These are phyloP conservation scores for Suillus cothurnatus DNA, from an alignment of 768 basidiomycete species.

Conservation along the genomic window DNA sequence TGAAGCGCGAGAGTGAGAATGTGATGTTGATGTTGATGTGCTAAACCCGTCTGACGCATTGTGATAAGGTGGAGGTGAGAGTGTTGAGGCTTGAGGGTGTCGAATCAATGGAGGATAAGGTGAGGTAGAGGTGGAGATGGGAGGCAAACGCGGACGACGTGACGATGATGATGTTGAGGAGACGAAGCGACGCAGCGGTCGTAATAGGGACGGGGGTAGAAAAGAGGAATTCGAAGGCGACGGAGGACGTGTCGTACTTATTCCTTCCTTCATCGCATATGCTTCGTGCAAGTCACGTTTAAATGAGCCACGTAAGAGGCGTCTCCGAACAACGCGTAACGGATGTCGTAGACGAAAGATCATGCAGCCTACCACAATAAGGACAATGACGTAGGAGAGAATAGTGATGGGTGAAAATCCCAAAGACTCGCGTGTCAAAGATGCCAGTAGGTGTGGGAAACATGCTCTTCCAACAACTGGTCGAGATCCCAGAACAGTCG, in stretches of 20 bases:
- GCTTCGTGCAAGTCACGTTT: conserved; percentile 30
- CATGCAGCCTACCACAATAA: conserved; percentile 46
- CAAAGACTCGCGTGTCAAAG: conserved; percentile 61
- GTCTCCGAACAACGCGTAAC: conserved; percentile 45
- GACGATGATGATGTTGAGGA: conserved; percentile 19
- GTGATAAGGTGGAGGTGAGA: conserved; percentile 24
- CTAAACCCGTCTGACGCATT: conserved; percentile 26
- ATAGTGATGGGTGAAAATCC: conserved; percentile 74
- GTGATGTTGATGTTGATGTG: conserved; percentile 33
- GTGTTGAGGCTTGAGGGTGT: conserved; percentile 9
- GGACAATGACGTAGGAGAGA: conserved; percentile 52
- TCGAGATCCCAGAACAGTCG: conserved; percentile 63
- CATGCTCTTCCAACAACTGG: conserved; percentile 57
- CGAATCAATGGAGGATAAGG: conserved; percentile 3
- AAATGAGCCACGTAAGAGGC: conserved; percentile 45
- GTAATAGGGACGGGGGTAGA: conserved; percentile 26
- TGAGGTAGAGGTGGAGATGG: conserved; percentile 19
- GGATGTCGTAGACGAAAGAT: conserved; percentile 61
- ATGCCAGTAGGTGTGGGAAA: conserved; percentile 70
- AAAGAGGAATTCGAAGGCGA: conserved; percentile 20
- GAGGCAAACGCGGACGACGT: conserved; percentile 27
- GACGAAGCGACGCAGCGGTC: conserved; percentile 30
- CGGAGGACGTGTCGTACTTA: conserved; percentile 19
- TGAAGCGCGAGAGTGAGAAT: conserved; percentile 34
- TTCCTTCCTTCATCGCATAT: conserved; percentile 53